These are phyloP conservation scores for maize (Zea mays) DNA, from an alignment of 176 grass and related monocot genomes.

Conservation along the genomic window DNA sequence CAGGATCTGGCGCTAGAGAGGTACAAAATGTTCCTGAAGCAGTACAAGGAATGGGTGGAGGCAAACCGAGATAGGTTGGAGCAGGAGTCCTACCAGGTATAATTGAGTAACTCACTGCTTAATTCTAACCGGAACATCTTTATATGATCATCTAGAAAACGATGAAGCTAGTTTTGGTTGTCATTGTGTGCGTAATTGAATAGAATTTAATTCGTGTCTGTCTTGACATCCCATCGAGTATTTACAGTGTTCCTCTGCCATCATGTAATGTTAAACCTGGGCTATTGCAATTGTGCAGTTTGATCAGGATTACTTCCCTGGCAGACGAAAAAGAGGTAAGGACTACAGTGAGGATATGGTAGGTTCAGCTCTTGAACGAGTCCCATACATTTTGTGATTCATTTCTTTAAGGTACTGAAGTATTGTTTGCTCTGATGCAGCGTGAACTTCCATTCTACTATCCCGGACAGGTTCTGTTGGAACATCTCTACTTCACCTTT, in stretches of 20 bases:
- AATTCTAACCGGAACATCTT: background rate
- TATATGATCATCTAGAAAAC: background rate
- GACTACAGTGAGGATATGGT: constrained; percentile 96
- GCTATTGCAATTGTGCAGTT: constrained; percentile 58
- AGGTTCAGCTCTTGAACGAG: constrained; percentile 41
- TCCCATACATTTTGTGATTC: background rate
- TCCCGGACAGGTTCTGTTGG: constrained; percentile 85
- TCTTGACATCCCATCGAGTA: background rate
- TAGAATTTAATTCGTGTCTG: background rate
- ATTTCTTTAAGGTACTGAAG: constrained; percentile 26
- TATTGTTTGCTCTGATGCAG: constrained; percentile 61
- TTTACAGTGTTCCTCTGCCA: background rate
- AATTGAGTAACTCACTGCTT: background rate
- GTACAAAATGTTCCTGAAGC: constrained; percentile 87
- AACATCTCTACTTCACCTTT: constrained; percentile 35
- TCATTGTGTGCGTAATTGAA: background rate
- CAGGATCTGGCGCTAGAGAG: constrained; percentile 58
- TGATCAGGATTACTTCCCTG: constrained; percentile 98
- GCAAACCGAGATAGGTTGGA: constrained; percentile 72
- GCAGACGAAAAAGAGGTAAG: constrained; percentile 92
- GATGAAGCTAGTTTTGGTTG: constrained; percentile 12
- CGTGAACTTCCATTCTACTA: constrained; percentile 98
- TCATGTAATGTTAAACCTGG: constrained; percentile 1
- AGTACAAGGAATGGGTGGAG: constrained; percentile 93
- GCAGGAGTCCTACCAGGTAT: constrained; percentile 88